phyloP scores from a whole-genome alignment of 139 green algal species.

The Monoraphidium neglectum region DNA sequence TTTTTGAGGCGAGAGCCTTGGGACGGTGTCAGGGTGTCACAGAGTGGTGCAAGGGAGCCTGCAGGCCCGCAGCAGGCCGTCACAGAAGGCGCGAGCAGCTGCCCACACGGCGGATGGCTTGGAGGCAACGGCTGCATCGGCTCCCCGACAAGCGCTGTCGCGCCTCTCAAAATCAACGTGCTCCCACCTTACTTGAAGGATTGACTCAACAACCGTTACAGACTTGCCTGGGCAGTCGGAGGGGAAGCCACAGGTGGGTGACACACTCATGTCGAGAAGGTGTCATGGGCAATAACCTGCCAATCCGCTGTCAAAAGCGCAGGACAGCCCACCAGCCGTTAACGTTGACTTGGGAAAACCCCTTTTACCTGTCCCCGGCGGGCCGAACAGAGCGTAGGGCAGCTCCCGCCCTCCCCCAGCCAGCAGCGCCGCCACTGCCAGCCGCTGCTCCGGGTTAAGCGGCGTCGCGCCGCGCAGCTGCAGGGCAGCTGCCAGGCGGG shows the following conservation, averaged over 20 bases:
- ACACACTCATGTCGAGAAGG: too few relatives aligned
- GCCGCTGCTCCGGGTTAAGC: conserved; percentile 69
- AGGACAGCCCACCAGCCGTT: neutral
- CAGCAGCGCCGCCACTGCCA: conserved; percentile 54
- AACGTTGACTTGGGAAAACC: too few relatives aligned
- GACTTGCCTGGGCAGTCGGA: conserved; percentile 61
- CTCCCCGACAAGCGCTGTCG: neutral
- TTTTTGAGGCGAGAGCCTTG: too few relatives aligned
- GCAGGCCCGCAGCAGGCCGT: too few relatives aligned
- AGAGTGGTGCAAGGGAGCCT: too few relatives aligned
- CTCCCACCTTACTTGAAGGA: conserved; percentile 42
- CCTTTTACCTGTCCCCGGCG: conserved; percentile 37
- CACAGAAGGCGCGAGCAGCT: too few relatives aligned
- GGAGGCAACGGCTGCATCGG: neutral
- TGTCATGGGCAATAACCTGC: too few relatives aligned
- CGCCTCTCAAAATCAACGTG: neutral
- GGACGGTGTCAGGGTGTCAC: too few relatives aligned
- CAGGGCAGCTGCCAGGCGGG: conserved; percentile 9
- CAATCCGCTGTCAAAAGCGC: neutral
- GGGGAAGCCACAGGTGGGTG: neutral
- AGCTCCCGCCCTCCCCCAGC: conserved; percentile 28
- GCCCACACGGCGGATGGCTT: too few relatives aligned
- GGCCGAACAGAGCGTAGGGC: conserved; percentile 66
- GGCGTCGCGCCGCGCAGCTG: neutral
- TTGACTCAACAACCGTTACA: conserved; percentile 66